Evolutionary conservation across 2,329 filamentous ascomycete genomes (phyloP).

Genomic region (Aspergillus neotritici): DNA sequence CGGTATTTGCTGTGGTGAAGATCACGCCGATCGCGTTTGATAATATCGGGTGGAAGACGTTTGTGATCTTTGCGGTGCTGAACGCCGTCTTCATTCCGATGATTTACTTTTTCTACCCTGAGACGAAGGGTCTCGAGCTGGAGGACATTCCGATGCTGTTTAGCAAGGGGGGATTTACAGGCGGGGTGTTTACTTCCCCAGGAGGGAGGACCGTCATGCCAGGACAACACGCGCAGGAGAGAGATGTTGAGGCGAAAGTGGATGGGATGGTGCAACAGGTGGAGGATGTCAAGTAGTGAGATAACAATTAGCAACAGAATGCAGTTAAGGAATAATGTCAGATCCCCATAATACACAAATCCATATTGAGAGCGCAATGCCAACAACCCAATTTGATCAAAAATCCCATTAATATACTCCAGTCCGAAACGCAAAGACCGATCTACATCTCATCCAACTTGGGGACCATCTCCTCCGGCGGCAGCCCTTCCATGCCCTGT

Average conservation of each 20-base stretch:
- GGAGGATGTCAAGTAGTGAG: not conserved
- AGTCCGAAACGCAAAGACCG: too few relatives aligned
- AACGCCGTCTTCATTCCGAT: conserved; percentile 40
- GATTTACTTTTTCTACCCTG: conserved; percentile 60
- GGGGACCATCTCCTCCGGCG: conserved; percentile 1
- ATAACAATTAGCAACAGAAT: too few relatives aligned
- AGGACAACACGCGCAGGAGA: conserved; percentile 16
- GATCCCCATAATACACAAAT: too few relatives aligned
- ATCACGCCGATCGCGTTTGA: conserved; percentile 22
- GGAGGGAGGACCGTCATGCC: conserved; percentile 17
- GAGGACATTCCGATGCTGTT: conserved; percentile 51
- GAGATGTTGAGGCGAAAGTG: conserved; percentile 12
- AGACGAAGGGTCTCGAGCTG: conserved; percentile 59
- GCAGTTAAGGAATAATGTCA: too few relatives aligned
- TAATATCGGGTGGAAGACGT: conserved; percentile 30
- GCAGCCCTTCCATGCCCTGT: too few relatives aligned
- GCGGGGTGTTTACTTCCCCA: conserved; percentile 15
- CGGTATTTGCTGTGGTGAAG: conserved; percentile 29
- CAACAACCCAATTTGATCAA: too few relatives aligned
- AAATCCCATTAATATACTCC: too few relatives aligned
- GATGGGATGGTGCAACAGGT: conserved; percentile 12
- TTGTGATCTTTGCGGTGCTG: conserved; percentile 25
- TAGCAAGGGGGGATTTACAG: conserved; percentile 13
- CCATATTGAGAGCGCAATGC: too few relatives aligned
- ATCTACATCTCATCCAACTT: conserved; percentile 6